phyloP scores from a whole-genome alignment of 352 stramenopile genomes.

The Phytopythium oedochilum region DNA sequence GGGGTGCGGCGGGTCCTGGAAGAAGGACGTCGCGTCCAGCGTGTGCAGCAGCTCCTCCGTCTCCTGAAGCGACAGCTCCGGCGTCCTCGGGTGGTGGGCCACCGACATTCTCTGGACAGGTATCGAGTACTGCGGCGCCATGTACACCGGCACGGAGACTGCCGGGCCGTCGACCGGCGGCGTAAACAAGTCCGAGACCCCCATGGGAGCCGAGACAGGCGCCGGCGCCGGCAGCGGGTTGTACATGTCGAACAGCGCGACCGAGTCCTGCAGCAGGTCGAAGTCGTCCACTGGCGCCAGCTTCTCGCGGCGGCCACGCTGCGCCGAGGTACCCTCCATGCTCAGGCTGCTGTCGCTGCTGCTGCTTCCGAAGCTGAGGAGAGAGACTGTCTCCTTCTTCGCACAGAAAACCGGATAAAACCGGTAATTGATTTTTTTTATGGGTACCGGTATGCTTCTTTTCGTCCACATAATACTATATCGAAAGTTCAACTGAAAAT shows the following conservation, averaged over 20 bases:
- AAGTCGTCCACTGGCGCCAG: background rate
- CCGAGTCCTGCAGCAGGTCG: constrained; percentile 3
- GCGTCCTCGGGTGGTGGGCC: background rate
- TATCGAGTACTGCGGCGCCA: background rate
- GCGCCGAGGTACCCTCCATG: background rate
- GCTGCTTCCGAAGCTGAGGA: too few species aligned
- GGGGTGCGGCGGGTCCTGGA: background rate
- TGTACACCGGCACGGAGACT: background rate
- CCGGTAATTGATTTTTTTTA: too few species aligned
- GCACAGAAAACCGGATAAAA: too few species aligned
- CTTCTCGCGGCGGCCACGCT: background rate
- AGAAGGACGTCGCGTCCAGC: constrained; percentile 14
- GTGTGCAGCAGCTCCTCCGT: constrained; percentile 22
- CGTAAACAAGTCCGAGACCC: background rate
- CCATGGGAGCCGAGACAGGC: background rate
- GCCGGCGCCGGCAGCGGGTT: background rate
- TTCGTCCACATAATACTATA: too few species aligned
- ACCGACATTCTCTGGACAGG: background rate
- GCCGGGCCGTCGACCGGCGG: background rate
- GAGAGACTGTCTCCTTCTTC: too few species aligned
- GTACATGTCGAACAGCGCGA: background rate
- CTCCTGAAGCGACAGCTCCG: constrained; percentile 24
- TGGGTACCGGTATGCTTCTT: too few species aligned
- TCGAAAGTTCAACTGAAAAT: too few species aligned
- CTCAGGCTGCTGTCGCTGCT: too few species aligned